These are phyloP conservation scores for Ilyonectria sp. DNA, from an alignment of 2,329 filamentous ascomycete genomes.

Conservation along the genomic window DNA sequence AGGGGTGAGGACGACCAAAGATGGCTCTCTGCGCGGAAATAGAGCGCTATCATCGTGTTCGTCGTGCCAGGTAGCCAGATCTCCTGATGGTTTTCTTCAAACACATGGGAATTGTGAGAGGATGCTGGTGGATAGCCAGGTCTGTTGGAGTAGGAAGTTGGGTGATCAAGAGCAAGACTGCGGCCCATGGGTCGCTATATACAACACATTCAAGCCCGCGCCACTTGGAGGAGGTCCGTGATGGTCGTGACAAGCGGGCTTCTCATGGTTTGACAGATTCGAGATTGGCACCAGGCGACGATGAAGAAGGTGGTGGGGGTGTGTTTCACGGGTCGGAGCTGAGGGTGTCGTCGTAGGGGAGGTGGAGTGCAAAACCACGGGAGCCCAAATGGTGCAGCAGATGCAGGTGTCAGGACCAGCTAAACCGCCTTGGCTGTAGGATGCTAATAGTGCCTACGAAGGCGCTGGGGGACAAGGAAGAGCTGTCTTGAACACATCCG, in stretches of 20 bases:
- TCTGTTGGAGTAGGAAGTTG: not conserved
- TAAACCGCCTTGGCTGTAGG: conserved; percentile 24
- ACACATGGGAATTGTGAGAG: not conserved
- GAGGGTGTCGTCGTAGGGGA: conserved; percentile 3
- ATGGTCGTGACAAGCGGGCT: conserved; percentile 1
- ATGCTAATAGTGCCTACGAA: conserved; percentile 9
- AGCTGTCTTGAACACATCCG: conserved; percentile 3
- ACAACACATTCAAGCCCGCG: conserved; percentile 4
- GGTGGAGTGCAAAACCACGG: conserved; percentile 4
- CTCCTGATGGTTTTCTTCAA: conserved; percentile 13
- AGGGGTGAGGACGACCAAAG: conserved; percentile 27
- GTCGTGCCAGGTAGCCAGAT: conserved; percentile 26
- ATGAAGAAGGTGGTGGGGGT: conserved; percentile 17
- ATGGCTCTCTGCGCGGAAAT: conserved; percentile 34
- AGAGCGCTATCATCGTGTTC: conserved; percentile 33
- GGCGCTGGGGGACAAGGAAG: conserved; percentile 1
- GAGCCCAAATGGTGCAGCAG: conserved; percentile 10
- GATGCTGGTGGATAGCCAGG: too few species aligned
- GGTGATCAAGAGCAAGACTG: not conserved
- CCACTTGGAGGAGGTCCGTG: conserved; percentile 14
- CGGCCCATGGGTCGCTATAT: conserved; percentile 14
- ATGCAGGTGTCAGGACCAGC: conserved; percentile 26
- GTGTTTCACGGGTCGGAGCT: conserved; percentile 5
- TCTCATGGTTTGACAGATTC: conserved; percentile 6
- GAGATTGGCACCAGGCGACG: conserved; percentile 18